phyloP scores from a whole-genome alignment of 371 early-diverging fungal genomes.

The Lichtheimia ramosa region DNA sequence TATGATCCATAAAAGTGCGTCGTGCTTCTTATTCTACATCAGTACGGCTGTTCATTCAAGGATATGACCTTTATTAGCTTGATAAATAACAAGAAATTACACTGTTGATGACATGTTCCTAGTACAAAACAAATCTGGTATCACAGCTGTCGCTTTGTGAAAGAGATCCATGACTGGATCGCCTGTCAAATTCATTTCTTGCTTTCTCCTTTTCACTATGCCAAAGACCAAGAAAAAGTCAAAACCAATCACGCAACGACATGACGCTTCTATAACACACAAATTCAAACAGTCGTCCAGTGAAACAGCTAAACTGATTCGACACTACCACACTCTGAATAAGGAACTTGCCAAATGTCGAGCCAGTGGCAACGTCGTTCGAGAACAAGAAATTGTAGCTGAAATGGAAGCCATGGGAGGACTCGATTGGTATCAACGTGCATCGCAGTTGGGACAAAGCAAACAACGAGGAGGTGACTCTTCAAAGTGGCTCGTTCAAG shows the following conservation, averaged over 20 bases:
- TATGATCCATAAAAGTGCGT: too few species aligned
- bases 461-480: constrained; percentile 83
- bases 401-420: constrained; percentile 87
- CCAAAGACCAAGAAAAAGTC: constrained; percentile 4
- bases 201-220: not conserved
- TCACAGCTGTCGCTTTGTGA: too few species aligned
- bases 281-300: constrained; percentile 44
- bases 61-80: too few species aligned
- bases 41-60: too few species aligned
- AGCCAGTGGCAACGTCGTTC: constrained; percentile 12
- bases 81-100: too few species aligned
- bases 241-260: constrained; percentile 4
- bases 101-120: too few species aligned
- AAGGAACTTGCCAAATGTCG: constrained; percentile 64
- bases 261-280: not conserved
- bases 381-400: constrained; percentile 40
- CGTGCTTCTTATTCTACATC: too few species aligned
- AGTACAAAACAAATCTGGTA: too few species aligned
- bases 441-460: constrained; percentile 81
- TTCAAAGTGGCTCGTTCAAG: constrained; percentile 77
- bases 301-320: constrained; percentile 69
- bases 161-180: too few species aligned
- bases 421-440: constrained; percentile 85
- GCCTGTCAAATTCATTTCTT: too few species aligned
- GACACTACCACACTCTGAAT: constrained; percentile 73